Conservation (phyloP, 306 rosid genomes). For the Neltuma alba region DNA sequence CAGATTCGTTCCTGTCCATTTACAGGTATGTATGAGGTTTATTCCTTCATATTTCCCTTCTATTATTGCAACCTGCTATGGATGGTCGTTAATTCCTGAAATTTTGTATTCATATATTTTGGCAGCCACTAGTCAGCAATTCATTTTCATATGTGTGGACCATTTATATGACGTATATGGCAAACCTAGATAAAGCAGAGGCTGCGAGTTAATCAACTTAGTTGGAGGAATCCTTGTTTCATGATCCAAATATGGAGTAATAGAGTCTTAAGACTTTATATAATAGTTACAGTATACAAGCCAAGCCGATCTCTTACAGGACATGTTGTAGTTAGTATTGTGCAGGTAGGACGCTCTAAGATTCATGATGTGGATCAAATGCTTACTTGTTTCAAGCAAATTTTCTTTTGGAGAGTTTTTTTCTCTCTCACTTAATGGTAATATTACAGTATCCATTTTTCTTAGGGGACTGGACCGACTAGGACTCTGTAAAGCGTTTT, state of each 20-base stretch:
- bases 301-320: constrained; percentile 9
- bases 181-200: constrained; percentile 72
- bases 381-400: constrained; percentile 14
- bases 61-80: constrained; percentile 11
- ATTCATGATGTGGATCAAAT: constrained; percentile 8
- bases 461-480: background rate
- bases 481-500: constrained; percentile 11
- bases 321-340: constrained; percentile 24
- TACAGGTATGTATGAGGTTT: constrained; percentile 64
- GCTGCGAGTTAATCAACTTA: constrained; percentile 39
- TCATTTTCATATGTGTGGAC: constrained; percentile 95
- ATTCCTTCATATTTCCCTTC: constrained; percentile 11
- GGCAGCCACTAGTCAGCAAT: constrained; percentile 92
- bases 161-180: constrained; percentile 90
- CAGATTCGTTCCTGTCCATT: constrained; percentile 85
- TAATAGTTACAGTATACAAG: background rate
- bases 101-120: constrained; percentile 39
- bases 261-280: background rate
- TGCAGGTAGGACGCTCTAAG: background rate
- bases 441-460: background rate
- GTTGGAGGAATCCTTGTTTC: constrained; percentile 20
- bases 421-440: background rate
- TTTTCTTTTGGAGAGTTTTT: background rate
- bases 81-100: constrained; percentile 27
- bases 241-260: constrained; percentile 17